Evolutionary conservation across 2,329 filamentous ascomycete species (phyloP), one percentile per base, ranked within the genome.

Genomic region (Elsinoe fawcettii): DNA sequence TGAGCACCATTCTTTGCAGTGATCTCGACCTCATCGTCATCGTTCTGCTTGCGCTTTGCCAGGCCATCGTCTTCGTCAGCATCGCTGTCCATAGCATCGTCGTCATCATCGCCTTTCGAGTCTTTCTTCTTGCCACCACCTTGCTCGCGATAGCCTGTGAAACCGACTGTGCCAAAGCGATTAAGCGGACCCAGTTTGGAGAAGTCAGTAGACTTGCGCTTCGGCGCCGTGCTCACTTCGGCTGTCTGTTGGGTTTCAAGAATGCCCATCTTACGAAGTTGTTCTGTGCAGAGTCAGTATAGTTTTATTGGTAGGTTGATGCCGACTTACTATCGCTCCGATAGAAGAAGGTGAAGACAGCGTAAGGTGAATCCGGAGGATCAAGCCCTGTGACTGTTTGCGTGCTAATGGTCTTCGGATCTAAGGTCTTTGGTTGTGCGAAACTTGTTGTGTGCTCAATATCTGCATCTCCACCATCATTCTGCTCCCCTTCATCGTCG

Each of bases 341-440:
- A 71, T 99, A 99, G 74, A 97, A 90, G 71, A 99, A 99, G 25
- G 95, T 97, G 71, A 99, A 99, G 7, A 88, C 86, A 3, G 93
- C 93, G 73, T 96, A 99, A 2, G 95, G 93, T 73, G 92, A 93
- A 61, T 97, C 92, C 18, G 91, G 90, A 0, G 90, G 89, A 70
- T 99, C 93, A 61, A 97, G 95, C 16, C 92, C 93, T 7, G 93
- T 97, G n/a, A 99, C 93, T 0, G 93, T 99, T 74, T 99, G 93
- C 2, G 93, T 99, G 68, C 91, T 97, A 68, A 99, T 99, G 2
- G 90, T 90, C 74, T 96, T 96, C 0, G 92, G 92, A 74, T 97
- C 95, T 55, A 96, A 79, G 1, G 90, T 87, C 78, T 96, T 97
- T 12, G 91, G 92, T 74, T 96, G 95, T 8, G 92, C 92, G 72